Conservation (phyloP, 179 eudicot species). For the Carnegiea gigantea region DNA sequence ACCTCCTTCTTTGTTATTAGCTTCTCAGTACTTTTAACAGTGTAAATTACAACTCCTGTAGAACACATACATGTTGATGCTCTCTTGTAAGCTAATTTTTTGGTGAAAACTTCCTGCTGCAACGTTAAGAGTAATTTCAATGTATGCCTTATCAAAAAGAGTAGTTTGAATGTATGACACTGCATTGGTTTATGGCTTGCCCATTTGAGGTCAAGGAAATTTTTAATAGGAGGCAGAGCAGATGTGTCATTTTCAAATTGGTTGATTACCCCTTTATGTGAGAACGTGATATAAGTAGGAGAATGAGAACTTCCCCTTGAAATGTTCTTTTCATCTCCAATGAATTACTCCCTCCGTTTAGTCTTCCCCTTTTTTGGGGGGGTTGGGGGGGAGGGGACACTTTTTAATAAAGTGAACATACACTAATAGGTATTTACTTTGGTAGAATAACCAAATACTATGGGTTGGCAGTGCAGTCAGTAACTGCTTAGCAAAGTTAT, state of each 20-base stretch:
- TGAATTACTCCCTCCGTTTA: neutral
- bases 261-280: neutral
- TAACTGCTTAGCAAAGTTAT: neutral
- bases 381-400: no score
- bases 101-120: neutral
- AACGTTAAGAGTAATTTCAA: no score
- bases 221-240: neutral
- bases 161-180: neutral
- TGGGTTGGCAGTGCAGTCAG: neutral
- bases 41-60: no score
- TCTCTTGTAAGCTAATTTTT: neutral
- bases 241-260: neutral
- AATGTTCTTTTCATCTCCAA: neutral
- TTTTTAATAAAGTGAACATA: no score
- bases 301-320: neutral
- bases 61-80: neutral
- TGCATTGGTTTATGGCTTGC: neutral
- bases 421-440: neutral
- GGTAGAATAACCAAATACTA: neutral
- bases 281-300: neutral
- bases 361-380: no score
- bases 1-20: neutral
- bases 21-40: neutral
- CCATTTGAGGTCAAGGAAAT: neutral
- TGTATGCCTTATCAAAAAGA: neutral